Conservation (phyloP, 768 basidiomycete genomes). For the Myochromella boudieri region DNA sequence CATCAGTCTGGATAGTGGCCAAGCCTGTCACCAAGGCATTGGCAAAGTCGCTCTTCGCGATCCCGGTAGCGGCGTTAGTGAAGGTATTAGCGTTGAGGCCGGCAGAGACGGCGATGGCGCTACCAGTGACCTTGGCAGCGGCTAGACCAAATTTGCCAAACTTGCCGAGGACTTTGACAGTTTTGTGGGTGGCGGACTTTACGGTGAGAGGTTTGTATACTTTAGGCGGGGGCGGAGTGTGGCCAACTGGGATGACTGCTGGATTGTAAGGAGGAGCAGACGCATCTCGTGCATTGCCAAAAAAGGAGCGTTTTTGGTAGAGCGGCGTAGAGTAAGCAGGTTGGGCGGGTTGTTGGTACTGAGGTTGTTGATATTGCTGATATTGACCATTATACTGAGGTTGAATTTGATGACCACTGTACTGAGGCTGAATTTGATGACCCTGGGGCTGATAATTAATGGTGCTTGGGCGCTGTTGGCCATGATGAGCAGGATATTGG, state of each 20-base stretch:
- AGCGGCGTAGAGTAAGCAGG: no score
- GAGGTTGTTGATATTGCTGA: background rate
- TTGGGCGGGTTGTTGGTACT: background rate
- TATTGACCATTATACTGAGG: background rate
- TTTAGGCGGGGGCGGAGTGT: constrained; percentile 2
- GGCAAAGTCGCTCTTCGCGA: constrained; percentile 13
- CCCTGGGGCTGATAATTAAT: no score
- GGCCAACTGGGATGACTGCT: background rate
- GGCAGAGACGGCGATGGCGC: constrained; percentile 8
- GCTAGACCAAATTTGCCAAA: constrained; percentile 12
- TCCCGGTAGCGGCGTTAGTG: constrained; percentile 2
- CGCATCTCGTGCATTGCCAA: background rate
- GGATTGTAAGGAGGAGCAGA: background rate
- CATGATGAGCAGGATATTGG: no score
- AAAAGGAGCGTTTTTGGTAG: background rate
- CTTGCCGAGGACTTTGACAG: constrained; percentile 12
- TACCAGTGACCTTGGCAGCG: constrained; percentile 16
- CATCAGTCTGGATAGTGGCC: constrained; percentile 13
- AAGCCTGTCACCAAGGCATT: constrained; percentile 14
- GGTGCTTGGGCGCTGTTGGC: no score
- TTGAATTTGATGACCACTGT: no score
- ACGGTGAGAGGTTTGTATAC: constrained; percentile 9
- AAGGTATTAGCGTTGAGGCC: background rate
- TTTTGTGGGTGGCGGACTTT: constrained; percentile 16
- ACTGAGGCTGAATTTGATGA: no score